Percentiles rank a stretch among this genome's conserved stretches.
These are phyloP conservation scores for Termitomyces sp. DNA, from an alignment of 768 basidiomycete genomes.

Conservation along the genomic window DNA sequence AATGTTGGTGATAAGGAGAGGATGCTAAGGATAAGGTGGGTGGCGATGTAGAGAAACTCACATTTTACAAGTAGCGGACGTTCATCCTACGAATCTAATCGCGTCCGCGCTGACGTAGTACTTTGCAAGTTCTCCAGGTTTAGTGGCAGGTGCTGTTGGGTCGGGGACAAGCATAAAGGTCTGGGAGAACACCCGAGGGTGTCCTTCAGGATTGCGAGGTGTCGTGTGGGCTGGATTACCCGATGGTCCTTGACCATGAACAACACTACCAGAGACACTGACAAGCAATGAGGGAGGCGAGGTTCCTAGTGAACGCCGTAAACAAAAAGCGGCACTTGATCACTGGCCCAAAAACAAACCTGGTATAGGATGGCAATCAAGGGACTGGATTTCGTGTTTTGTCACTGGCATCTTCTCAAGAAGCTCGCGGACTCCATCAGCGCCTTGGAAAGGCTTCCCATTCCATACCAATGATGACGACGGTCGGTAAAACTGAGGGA, in stretches of 20 bases:
- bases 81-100: conserved; percentile 70
- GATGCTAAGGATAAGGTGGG: too few species aligned
- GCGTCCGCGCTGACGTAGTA: conserved; percentile 80
- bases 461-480: conserved; percentile 82
- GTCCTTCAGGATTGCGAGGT: conserved; percentile 58
- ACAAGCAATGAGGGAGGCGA: conserved; percentile 77
- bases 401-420: conserved; percentile 72
- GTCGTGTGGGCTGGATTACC: conserved; percentile 53
- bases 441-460: conserved; percentile 72
- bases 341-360: conserved; percentile 34
- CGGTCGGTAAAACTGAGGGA: conserved; percentile 78
- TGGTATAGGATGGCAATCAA: conserved; percentile 88
- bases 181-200: conserved; percentile 83
- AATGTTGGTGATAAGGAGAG: not conserved
- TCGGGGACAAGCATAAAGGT: conserved; percentile 84
- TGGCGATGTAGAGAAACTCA: conserved; percentile 5
- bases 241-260: conserved; percentile 55
- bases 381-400: conserved; percentile 82
- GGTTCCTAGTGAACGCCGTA: conserved; percentile 42
- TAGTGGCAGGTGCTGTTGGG: conserved; percentile 54
- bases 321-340: not conserved
- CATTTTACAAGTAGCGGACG: conserved; percentile 1
- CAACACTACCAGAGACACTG: conserved; percentile 76
- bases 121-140: conserved; percentile 71
- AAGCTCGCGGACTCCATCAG: conserved; percentile 61